phyloP scores from a whole-genome alignment of 306 rosid species.

The Rosa lucieae region DNA sequence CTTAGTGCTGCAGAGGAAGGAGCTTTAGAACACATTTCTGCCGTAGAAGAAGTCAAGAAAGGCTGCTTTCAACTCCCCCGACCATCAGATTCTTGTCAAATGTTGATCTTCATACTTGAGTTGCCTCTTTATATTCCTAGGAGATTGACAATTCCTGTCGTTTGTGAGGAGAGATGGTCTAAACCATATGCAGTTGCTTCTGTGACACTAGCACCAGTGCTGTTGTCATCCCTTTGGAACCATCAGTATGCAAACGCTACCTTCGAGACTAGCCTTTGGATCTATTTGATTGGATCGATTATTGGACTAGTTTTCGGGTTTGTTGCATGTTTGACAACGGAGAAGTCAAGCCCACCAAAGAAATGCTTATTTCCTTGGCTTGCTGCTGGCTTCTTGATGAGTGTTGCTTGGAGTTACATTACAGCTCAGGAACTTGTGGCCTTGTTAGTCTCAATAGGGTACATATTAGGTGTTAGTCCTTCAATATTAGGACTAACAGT shows the following conservation, averaged over 20 bases:
- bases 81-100: slow-evolving; percentile 24
- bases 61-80: slow-evolving; percentile 22
- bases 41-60: slow-evolving; percentile 20
- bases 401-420: slow-evolving; percentile 69
- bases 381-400: slow-evolving; percentile 67
- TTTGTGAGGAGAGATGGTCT: slow-evolving; percentile 73
- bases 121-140: slow-evolving; percentile 77
- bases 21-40: slow-evolving; percentile 17
- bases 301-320: slow-evolving; percentile 55
- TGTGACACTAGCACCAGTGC: slow-evolving; percentile 69
- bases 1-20: slow-evolving; percentile 24
- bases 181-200: slow-evolving; percentile 70
- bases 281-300: slow-evolving; percentile 33
- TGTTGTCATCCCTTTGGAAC: slow-evolving; percentile 47
- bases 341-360: slow-evolving; percentile 53
- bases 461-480: slow-evolving; percentile 66
- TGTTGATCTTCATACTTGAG: slow-evolving; percentile 41
- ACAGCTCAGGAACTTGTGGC: slow-evolving; percentile 70
- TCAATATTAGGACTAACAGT: slow-evolving; percentile 71
- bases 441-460: slow-evolving; percentile 61
- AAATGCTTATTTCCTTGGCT: slow-evolving; percentile 61
- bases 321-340: slow-evolving; percentile 47
- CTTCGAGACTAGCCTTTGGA: slow-evolving; percentile 26
- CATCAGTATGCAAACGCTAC: slow-evolving; percentile 31
- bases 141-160: slow-evolving; percentile 71